Base-by-base conservation (phyloP, 768 basidiomycete species). In the Arthromyces matolae region DNA sequence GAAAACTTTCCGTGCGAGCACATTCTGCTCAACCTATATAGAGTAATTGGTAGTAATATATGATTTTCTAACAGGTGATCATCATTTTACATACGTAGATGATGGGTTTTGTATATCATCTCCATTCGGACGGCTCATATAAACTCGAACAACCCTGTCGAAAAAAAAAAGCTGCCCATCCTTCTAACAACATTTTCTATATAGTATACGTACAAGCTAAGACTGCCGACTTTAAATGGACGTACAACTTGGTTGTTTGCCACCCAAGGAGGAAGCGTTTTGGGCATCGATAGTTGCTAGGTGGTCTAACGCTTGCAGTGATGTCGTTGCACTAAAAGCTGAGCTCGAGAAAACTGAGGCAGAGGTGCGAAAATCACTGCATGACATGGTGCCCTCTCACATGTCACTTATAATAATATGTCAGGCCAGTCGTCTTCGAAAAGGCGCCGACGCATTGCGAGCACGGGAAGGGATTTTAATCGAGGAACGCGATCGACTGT, bases 231-330 rank as follows among this genome's bases (percentile, higher is more conserved):
- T 28, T 37, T 7, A 4, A 28, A 49, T 45, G 43, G 43, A 49
- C 3, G 16, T 42, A 16, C 38, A 38, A 28, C 23, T 23, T 22
- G 36, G 32, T 18, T n/a, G 42, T 35, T 27, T 44, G 10, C 46
- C 42, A 18, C 13, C 14, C 42, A 68, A 65, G 63, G 67, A 70
- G 49, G 67, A 56, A 24, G 62, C 61, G 0, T 70, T 69, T 45
- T 69, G 63, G 62, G 50, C 63, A 25, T 63, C 62, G 29, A 60
- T 68, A 27, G 50, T 69, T 42, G 66, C 66, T 56, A 64, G 62
- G 47, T 70, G 66, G 66, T 69, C 67, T n/a, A 64, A 69, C 25
- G 65, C 70, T 9, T 67, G 63, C 35, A 62, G 66, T 40, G 61
- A 54, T 22, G 62, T 64, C 18, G 61, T 66, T 40, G 52, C 51